phyloP scores from a whole-genome alignment of 129 eudicot species.

The Helianthus annuus region HanXRQr2.0-SUNRISE NC_035437.2:28734794-28735293 shows the following conservation, averaged over 20 bases:
- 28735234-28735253: neutral
- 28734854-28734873: neutral
- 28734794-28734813: neutral
- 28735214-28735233: neutral
- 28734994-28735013: neutral
- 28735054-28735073: no score
- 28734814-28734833: neutral
- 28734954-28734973: neutral
- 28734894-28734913: neutral
- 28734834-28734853: neutral
- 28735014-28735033: neutral
- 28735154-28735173: neutral
- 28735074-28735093: neutral
- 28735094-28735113: neutral
- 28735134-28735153: neutral
- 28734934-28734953: neutral
- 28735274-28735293: neutral
- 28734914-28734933: neutral
- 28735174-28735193: neutral
- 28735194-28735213: neutral
- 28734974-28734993: neutral
- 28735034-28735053: no score
- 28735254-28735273: neutral
- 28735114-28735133: neutral
- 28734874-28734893: neutral